Evolutionary conservation across 2,329 filamentous ascomycete genomes (phyloP).

Genomic region (Monosporascus sp.): DNA sequence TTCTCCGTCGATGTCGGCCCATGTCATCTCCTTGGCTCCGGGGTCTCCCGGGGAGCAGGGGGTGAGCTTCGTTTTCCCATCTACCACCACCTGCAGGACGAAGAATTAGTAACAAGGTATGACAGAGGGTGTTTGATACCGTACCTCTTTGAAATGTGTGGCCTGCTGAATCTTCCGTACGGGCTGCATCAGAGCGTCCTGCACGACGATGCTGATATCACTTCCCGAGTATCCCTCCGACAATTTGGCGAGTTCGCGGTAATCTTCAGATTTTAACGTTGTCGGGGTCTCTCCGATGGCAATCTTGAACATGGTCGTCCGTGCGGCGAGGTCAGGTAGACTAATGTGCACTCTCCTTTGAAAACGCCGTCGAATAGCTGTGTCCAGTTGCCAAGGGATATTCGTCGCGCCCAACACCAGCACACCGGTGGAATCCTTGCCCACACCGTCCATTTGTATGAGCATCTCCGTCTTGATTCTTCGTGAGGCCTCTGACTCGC

Average conservation of each 20-base stretch:
- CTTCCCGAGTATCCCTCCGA: constrained; percentile 94
- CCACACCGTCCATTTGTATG: constrained; percentile 98
- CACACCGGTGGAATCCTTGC: constrained; percentile 89
- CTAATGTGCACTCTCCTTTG: constrained; percentile 95
- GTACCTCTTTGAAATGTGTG: constrained; percentile 93
- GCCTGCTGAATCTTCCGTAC: constrained; percentile 95
- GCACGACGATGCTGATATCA: constrained; percentile 93
- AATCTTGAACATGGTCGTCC: constrained; percentile 93
- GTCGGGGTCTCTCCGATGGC: constrained; percentile 92
- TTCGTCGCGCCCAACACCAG: constrained; percentile 95
- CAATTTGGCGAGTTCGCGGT: constrained; percentile 69
- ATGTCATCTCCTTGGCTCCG: constrained; percentile 87
- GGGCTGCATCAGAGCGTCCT: constrained; percentile 95
- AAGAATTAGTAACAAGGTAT: neutral
- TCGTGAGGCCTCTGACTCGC: constrained; percentile 93
- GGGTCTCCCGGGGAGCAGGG: constrained; percentile 91
- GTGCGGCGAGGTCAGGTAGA: constrained; percentile 78
- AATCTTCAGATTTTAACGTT: constrained; percentile 73
- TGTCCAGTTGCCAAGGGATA: constrained; percentile 97
- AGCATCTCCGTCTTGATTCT: constrained; percentile 98
- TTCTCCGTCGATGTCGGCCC: constrained; percentile 81
- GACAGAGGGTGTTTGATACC: constrained; percentile 9
- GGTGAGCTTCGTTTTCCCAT: constrained; percentile 65
- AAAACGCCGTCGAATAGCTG: constrained; percentile 92
- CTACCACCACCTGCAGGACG: constrained; percentile 58